Base-by-base conservation (phyloP, 495 filamentous ascomycete genomes). In the Cercophora samala region DNA sequence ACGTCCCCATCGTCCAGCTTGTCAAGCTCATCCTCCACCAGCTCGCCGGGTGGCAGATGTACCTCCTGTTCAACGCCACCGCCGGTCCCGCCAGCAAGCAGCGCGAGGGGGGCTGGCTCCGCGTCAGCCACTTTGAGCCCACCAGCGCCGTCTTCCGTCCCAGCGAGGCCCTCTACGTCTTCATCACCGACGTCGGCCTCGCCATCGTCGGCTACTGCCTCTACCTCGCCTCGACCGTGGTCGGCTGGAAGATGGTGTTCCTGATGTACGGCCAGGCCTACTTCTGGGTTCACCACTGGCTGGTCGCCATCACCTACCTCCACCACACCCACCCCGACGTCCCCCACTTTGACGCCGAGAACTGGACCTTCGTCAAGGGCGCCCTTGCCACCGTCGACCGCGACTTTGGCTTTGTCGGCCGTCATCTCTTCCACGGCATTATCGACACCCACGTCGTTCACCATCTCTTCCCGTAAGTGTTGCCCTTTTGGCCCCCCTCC, bases 271-370 rank as follows among this genome's bases (percentile, higher is more conserved):
- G 89, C 72, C 75, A 93, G 65, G 94, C 96, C 8, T 99, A 97
- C 78, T 82, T 97, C 65, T 97, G 94, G 94, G 95, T 98, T 29
- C 95, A 99, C 83, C 93, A 98, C 87, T 99, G 95, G 90, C 83
- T 92, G 58, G 90, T 92, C 62, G 88, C 89, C 70, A 91, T 93
- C 76, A 97, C 92, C 66, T 97, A 89, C 80, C 88, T 97, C 55
- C 92, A 97, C 75, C 92, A 97, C 82, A 95, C 90, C 65, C 90
- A 97, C 77, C 90, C 89, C 4, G 82, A 87, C 2, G 85, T 96
- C 53, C 90, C 89, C 37, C 91, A 96, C 83, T 96, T 93, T 77
- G 83, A 85, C 15, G 83, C 84, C 61, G 82, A 88, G 29, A 79
- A 86, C 67, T 96, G 92, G 93, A 94, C 88, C 72, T 97, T 89